phyloP scores from a whole-genome alignment of 352 stramenopile genomes.

The Phytophthora boehmeriae region DNA sequence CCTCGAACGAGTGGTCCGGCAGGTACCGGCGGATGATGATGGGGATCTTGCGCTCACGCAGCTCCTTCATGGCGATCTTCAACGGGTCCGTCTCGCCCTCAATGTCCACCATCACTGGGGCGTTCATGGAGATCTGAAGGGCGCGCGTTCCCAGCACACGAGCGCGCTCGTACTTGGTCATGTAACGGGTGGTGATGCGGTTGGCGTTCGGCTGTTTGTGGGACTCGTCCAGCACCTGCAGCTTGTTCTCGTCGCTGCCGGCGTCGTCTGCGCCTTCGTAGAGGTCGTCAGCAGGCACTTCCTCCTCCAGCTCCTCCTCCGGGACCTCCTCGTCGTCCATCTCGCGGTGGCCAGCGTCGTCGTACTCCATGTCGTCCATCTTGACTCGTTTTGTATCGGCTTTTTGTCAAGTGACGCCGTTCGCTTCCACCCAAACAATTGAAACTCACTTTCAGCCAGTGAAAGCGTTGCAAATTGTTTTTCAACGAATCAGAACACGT shows the following conservation, averaged over 20 bases:
- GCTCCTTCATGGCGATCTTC: constrained; percentile 99
- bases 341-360: constrained; percentile 76
- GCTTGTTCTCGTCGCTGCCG: constrained; percentile 57
- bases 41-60: constrained; percentile 98
- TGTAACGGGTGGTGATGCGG: constrained; percentile 97
- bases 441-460: constrained; percentile 25
- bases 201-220: constrained; percentile 87
- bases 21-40: constrained; percentile 99
- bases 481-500: constrained; percentile 18
- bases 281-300: constrained; percentile 75
- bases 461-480: not conserved
- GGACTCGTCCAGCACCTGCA: constrained; percentile 84
- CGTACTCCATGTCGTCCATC: constrained; percentile 90
- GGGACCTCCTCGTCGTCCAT: constrained; percentile 86
- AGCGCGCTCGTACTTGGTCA: constrained; percentile 99
- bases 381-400: not conserved
- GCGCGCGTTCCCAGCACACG: constrained; percentile 97
- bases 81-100: constrained; percentile 99
- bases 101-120: constrained; percentile 96
- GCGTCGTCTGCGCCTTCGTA: constrained; percentile 70
- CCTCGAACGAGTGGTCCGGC: constrained; percentile 98
- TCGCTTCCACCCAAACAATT: constrained; percentile 30
- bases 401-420: constrained; percentile 5
- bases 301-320: constrained; percentile 74
- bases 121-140: constrained; percentile 99